Evolutionary conservation across 2,329 filamentous ascomycete genomes (phyloP).

Genomic region (Hypoxylon sp.): DNA sequence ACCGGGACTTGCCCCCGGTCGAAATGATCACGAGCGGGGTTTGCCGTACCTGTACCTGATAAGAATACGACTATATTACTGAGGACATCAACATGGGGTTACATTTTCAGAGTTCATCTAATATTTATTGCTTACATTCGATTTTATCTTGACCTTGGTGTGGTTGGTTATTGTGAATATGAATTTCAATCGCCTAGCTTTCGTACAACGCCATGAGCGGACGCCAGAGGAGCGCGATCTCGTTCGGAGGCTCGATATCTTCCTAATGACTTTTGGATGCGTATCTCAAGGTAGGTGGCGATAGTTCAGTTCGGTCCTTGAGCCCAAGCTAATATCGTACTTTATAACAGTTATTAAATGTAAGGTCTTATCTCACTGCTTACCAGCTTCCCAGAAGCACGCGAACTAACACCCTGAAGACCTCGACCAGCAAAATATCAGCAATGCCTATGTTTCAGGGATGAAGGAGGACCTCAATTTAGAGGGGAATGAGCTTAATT

Average conservation of each 20-base stretch:
- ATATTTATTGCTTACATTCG: too few relatives aligned
- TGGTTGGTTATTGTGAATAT: too few relatives aligned
- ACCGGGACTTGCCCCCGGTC: constrained; percentile 15
- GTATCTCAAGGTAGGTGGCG: constrained; percentile 45
- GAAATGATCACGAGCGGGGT: constrained; percentile 27
- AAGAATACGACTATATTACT: constrained; percentile 25
- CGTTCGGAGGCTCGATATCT: constrained; percentile 47
- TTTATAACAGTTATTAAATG: constrained; percentile 39
- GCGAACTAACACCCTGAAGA: constrained; percentile 42
- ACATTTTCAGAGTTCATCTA: too few relatives aligned
- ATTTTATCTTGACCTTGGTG: too few relatives aligned
- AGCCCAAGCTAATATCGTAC: constrained; percentile 4
- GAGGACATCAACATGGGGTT: constrained; percentile 16
- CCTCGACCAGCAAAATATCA: constrained; percentile 48
- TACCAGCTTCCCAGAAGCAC: too few relatives aligned
- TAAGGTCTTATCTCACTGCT: too few relatives aligned
- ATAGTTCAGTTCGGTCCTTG: too few relatives aligned
- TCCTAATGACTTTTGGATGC: constrained; percentile 49
- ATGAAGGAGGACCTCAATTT: constrained; percentile 47
- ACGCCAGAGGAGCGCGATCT: constrained; percentile 45
- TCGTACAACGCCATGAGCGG: constrained; percentile 41
- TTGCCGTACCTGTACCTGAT: constrained; percentile 34
- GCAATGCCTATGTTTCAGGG: constrained; percentile 49
- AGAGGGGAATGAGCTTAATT: constrained; percentile 45
- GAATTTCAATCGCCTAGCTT: constrained; percentile 33